Base-by-base conservation (phyloP, 768 basidiomycete genomes). In the Rubroboletus satanas region DNA sequence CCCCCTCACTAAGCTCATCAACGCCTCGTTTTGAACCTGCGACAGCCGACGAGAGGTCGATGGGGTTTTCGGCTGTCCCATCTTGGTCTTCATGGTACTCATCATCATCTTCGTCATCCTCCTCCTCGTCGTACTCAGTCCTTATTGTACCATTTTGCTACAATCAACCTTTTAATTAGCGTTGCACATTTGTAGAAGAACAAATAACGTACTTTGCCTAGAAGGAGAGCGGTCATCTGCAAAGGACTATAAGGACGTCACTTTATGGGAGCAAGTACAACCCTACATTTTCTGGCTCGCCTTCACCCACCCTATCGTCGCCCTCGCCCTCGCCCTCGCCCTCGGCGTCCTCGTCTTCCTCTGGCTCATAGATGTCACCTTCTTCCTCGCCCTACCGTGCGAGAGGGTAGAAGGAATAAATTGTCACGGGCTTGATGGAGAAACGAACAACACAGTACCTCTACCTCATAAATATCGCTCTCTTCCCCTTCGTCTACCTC, bases 1-100 rank as follows among this genome's bases (percentile, higher is more conserved):
- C 54, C 4, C 23, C 58, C 11, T 58, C 63, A 7, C 31, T 18
- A 33, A 70, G 59, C 8, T 66, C 69, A 17, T 65, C 64, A 12
- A 10, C 69, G 2, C 56, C 41, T 26, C 69, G 68, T 51, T 70
- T 70, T 29, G 62, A 59, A 48, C 71, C 64, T 3, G 51, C 51
- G 29, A 47, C 49, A n/a, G 12, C 12, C 7, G 57, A 39, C 8
- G 55, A 51, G 21, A 62, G 38, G 45, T 61, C 46, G 37, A 38
- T 62, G 8, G 48, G 52, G 33, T 59, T 46, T 45, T 55, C 56
- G 2, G 23, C 62, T 7, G 58, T 43, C 12, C 56, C 64, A 32
- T 55, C 39, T n/a, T 10, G 43, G 8, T 55, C 50, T 1, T 55
- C 59, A 0, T 57, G 42, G 33, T 69, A 64, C 1, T 70, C 66